These are phyloP conservation scores for Fusarium sp. DNA, from an alignment of 2,329 filamentous ascomycete genomes.

Conservation along the genomic window DNA sequence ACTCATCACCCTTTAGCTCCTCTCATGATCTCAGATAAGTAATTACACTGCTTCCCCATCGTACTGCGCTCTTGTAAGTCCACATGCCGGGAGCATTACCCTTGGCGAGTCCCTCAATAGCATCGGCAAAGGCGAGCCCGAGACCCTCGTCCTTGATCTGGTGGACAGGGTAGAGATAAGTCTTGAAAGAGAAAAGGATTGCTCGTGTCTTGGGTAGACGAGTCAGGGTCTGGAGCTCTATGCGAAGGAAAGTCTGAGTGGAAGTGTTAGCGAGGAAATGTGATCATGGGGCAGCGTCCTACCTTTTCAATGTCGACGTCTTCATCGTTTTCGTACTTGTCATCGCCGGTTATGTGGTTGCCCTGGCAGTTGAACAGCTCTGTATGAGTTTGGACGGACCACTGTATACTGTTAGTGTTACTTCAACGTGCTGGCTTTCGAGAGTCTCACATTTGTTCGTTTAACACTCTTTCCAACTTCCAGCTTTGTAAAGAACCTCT, in stretches of 20 bases:
- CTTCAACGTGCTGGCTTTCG: rapidly evolving
- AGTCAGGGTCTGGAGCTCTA: conserved; percentile 26
- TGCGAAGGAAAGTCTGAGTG: conserved; percentile 26
- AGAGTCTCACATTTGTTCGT: conserved; percentile 56
- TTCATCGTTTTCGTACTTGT: conserved; percentile 7
- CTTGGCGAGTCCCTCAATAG: conserved; percentile 25
- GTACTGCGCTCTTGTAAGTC: conserved; percentile 30
- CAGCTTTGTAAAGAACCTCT: conserved; percentile 60
- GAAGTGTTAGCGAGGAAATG: not conserved
- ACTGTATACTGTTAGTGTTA: conserved; percentile 13
- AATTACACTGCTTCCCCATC: conserved; percentile 26
- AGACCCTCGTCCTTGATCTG: conserved; percentile 25
- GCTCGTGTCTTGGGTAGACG: conserved; percentile 27
- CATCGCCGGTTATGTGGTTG: conserved; percentile 29
- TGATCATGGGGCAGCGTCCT: rapidly evolving
- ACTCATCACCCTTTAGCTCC: not conserved
- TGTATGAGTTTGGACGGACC: conserved; percentile 36
- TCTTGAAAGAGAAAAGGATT: conserved; percentile 32
- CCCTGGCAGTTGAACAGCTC: conserved; percentile 29
- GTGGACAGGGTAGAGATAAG: conserved; percentile 28
- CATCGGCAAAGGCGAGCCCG: conserved; percentile 27
- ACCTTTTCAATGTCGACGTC: conserved; percentile 17
- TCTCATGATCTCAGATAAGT: conserved; percentile 21
- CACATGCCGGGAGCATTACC: conserved; percentile 36
- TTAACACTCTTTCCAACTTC: conserved; percentile 60